A percentile compares a stretch with the other conserved stretches of the same genome.
phyloP scores from a whole-genome alignment of 495 filamentous ascomycete species.

The Trichoderma orchidacearum region DNA sequence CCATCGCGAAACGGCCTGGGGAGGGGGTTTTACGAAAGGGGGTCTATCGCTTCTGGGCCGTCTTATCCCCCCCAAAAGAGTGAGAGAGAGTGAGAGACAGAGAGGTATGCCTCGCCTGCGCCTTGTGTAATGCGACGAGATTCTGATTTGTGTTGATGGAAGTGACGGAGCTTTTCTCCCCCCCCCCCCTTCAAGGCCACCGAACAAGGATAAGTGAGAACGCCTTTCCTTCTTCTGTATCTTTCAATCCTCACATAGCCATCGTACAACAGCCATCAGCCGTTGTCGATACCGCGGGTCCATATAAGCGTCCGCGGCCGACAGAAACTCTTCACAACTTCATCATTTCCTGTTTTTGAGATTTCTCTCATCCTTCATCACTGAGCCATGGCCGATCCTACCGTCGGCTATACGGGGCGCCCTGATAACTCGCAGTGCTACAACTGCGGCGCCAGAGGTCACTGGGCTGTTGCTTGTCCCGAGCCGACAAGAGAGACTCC shows the following conservation, averaged over 20 bases:
- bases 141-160: background rate
- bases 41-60: background rate
- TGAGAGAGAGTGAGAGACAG: no score
- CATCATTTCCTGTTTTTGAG: slow-evolving; percentile 3
- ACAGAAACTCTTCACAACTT: background rate
- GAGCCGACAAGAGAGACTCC: slow-evolving; percentile 34
- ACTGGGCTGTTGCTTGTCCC: slow-evolving; percentile 36
- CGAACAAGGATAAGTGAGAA: background rate
- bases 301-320: background rate
- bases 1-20: background rate
- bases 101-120: background rate
- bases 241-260: background rate
- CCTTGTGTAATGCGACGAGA: background rate
- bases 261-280: background rate
- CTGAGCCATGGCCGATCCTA: slow-evolving; percentile 14
- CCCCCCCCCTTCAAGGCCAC: background rate
- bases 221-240: background rate
- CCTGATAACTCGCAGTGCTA: slow-evolving; percentile 30
- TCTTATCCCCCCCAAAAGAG: background rate
- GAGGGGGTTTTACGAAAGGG: background rate
- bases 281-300: background rate
- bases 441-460: slow-evolving; percentile 34
- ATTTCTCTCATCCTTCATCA: slow-evolving; percentile 7
- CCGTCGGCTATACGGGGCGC: slow-evolving; percentile 18
- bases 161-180: background rate